Evolutionary conservation across 345 rosid genomes (phyloP).

Genomic region (Camelina neglecta): DNA sequence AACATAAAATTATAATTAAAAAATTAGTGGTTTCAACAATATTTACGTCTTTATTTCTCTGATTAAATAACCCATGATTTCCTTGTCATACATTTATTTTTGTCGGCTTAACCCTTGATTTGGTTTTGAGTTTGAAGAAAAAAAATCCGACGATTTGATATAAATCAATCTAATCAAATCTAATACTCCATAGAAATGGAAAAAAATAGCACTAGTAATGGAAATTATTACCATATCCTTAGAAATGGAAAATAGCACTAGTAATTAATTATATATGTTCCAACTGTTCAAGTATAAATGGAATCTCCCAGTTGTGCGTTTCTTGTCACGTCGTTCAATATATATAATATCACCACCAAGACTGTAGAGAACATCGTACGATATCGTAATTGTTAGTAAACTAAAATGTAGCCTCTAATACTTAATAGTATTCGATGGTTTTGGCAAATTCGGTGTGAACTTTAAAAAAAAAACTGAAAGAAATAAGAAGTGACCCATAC

Average conservation of each 20-base stretch:
- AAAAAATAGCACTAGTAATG: too few species aligned
- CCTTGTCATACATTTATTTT: neutral
- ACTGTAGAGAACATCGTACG: slow-evolving; percentile 12
- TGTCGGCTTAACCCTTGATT: slow-evolving; percentile 25
- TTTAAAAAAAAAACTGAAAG: neutral
- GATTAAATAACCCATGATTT: neutral
- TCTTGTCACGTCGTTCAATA: slow-evolving; percentile 29
- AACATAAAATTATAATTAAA: neutral
- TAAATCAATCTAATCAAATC: slow-evolving; percentile 7
- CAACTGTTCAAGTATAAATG: neutral
- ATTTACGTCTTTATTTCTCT: neutral
- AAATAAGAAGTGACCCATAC: slow-evolving; percentile 30
- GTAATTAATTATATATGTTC: neutral
- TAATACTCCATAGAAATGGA: neutral
- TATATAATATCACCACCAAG: neutral
- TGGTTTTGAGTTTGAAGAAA: neutral
- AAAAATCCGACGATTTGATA: neutral
- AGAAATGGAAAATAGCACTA: neutral
- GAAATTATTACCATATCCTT: neutral
- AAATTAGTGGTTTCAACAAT: neutral
- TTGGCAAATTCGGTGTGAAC: slow-evolving; percentile 6
- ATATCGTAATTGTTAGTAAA: neutral
- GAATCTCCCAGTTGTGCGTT: slow-evolving; percentile 19
- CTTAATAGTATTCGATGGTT: neutral
- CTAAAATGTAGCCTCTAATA: neutral